Evolutionary conservation across 495 filamentous ascomycete species (phyloP).

Genomic region (Bryoglossum gracile): DNA sequence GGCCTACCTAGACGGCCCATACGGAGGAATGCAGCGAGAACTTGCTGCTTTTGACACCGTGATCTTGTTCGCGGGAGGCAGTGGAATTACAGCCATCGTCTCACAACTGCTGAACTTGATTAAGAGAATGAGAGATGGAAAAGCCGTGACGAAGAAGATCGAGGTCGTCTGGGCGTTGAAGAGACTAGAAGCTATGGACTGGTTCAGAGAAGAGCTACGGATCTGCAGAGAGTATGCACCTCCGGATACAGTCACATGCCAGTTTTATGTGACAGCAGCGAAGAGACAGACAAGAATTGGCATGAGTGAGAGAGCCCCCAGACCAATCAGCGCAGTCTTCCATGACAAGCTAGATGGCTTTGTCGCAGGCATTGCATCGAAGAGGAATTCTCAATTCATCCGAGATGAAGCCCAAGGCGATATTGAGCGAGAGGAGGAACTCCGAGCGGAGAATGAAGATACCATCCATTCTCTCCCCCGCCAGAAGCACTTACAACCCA

Average conservation of each 20-base stretch:
- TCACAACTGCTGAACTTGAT: conserved; percentile 85
- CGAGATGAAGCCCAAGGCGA: conserved; percentile 76
- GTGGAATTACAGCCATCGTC: conserved; percentile 88
- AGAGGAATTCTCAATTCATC: conserved; percentile 75
- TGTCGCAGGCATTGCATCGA: conserved; percentile 70
- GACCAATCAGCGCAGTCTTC: conserved; percentile 60
- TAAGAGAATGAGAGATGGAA: conserved; percentile 88
- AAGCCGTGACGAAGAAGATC: conserved; percentile 84
- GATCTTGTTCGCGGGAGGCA: conserved; percentile 86
- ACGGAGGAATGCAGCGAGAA: conserved; percentile 87
- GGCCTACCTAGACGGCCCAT: conserved; percentile 87
- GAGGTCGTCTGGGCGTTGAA: conserved; percentile 90
- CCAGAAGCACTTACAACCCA: conserved; percentile 47
- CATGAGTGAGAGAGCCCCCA: conserved; percentile 42
- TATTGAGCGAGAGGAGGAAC: conserved; percentile 64
- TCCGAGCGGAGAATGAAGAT: conserved; percentile 82
- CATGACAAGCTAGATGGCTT: conserved; percentile 81
- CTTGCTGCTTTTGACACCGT: conserved; percentile 91
- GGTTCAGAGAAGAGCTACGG: conserved; percentile 92
- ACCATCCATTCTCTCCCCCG: conserved; percentile 72
- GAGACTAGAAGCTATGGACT: conserved; percentile 86
- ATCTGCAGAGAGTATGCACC: conserved; percentile 83
- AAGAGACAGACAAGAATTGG: conserved; percentile 43
- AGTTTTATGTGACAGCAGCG: conserved; percentile 83
- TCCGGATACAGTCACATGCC: conserved; percentile 76